Conservation (phyloP, 2,329 filamentous ascomycete species). For the Sphaerulina musiva region DNA sequence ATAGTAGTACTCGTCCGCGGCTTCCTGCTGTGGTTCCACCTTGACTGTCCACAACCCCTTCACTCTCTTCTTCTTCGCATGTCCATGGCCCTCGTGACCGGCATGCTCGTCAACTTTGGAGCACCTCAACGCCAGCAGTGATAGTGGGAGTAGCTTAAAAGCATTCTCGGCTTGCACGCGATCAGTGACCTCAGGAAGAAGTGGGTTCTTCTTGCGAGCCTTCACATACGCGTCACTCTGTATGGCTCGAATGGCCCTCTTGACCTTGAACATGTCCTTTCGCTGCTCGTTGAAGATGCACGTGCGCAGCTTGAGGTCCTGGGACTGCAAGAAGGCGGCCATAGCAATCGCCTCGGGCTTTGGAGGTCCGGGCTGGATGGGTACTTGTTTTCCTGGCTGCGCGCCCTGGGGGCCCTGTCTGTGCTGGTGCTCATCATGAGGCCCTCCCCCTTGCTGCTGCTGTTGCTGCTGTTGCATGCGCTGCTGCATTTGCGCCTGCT, state of each 20-base stretch:
- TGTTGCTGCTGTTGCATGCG: constrained; percentile 32
- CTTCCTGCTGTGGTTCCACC: constrained; percentile 94
- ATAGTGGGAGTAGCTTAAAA: constrained; percentile 91
- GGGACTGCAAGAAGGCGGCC: constrained; percentile 75
- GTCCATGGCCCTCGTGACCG: constrained; percentile 69
- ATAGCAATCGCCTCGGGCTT: constrained; percentile 84
- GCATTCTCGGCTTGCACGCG: constrained; percentile 82
- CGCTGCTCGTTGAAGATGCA: constrained; percentile 92
- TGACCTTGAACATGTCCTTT: constrained; percentile 98
- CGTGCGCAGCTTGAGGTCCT: constrained; percentile 82
- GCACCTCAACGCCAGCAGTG: constrained; percentile 86
- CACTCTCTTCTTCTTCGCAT: constrained; percentile 71
- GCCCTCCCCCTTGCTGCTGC: constrained; percentile 23
- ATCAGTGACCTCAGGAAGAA: constrained; percentile 81
- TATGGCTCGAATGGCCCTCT: constrained; percentile 86
- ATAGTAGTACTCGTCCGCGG: constrained; percentile 81
- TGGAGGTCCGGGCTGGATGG: constrained; percentile 70
- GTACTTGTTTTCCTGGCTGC: constrained; percentile 51
- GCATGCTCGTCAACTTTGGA: constrained; percentile 71
- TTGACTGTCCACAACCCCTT: constrained; percentile 96
- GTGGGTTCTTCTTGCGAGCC: constrained; percentile 78
- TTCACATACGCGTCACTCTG: constrained; percentile 86
- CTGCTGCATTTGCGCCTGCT: constrained; percentile 47
- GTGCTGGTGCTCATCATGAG: constrained; percentile 18
- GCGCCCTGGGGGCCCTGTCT: constrained; percentile 37